phyloP scores from a whole-genome alignment of 2,329 filamentous ascomycete genomes.

The Cadophora sp. region DNA sequence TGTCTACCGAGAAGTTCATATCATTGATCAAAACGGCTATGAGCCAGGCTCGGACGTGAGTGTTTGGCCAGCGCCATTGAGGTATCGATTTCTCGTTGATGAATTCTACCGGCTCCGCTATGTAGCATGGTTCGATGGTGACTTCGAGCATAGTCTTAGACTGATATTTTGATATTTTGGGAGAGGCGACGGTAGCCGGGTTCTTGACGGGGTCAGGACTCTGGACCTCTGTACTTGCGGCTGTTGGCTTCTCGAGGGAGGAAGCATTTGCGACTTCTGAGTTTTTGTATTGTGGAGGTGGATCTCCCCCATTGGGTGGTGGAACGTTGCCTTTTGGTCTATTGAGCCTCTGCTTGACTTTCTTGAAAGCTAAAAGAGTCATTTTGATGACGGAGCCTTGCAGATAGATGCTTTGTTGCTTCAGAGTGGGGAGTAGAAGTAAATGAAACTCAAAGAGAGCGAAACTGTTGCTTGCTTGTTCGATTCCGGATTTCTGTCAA shows the following conservation, averaged over 20 bases:
- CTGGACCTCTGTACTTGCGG: not conserved
- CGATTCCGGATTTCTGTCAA: too few species aligned
- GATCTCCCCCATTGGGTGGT: not conserved
- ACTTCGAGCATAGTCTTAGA: not conserved
- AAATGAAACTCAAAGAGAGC: too few species aligned
- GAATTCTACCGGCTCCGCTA: not conserved
- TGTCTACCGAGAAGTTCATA: not conserved
- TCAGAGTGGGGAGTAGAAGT: too few species aligned
- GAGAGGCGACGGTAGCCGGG: too few species aligned
- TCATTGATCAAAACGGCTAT: not conserved
- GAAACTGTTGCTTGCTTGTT: too few species aligned
- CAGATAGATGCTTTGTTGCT: too few species aligned
- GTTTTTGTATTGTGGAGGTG: not conserved
- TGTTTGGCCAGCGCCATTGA: not conserved
- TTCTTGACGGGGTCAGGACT: too few species aligned
- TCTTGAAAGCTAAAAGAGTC: not conserved
- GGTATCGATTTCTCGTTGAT: not conserved
- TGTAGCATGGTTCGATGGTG: not conserved
- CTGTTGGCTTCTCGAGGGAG: too few species aligned
- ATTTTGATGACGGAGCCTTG: not conserved
- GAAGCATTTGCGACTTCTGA: not conserved
- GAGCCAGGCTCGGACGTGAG: not conserved
- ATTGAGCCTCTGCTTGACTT: not conserved
- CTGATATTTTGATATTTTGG: not conserved
- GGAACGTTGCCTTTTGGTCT: not conserved